Conservation (phyloP, 192 early-diverging fungal species). For the Coemansia sp. region DNA sequence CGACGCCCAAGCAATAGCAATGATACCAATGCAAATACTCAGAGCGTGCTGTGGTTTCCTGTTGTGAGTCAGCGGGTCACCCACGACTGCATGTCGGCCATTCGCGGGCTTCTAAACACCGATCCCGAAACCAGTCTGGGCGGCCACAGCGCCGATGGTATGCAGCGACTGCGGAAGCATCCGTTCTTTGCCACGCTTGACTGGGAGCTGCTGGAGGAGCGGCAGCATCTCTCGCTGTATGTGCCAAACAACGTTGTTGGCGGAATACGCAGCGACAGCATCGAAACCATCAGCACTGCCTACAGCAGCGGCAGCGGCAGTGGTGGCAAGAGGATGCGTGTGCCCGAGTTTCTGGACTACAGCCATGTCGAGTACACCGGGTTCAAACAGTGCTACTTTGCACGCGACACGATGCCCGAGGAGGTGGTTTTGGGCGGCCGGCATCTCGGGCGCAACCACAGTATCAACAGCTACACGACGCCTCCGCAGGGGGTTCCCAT, state of each 20-base stretch:
- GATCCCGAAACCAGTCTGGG: constrained; percentile 76
- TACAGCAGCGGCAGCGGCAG: constrained; percentile 52
- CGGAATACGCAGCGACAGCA: no score
- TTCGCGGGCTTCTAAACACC: constrained; percentile 69
- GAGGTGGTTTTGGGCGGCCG: constrained; percentile 22
- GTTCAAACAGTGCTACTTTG: constrained; percentile 41
- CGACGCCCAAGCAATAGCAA: constrained; percentile 20
- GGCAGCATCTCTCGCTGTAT: constrained; percentile 70
- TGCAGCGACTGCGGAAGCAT: constrained; percentile 64
- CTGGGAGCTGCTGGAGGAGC: constrained; percentile 71
- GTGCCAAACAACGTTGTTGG: constrained; percentile 58
- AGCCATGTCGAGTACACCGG: constrained; percentile 73
- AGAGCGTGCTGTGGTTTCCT: constrained; percentile 58
- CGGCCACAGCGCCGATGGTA: constrained; percentile 61
- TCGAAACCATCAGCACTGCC: no score
- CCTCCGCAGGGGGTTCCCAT: constrained; percentile 20
- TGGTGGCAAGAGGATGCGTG: constrained; percentile 51
- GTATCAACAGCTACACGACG: neutral
- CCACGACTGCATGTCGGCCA: constrained; percentile 66
- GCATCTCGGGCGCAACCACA: neutral
- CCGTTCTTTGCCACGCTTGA: constrained; percentile 78
- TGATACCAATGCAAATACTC: neutral
- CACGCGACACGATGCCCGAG: constrained; percentile 15
- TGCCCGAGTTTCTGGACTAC: constrained; percentile 72
- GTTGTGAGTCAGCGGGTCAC: constrained; percentile 46